Base-by-base conservation (phyloP, 2,329 filamentous ascomycete species). In the Phialemonium atrogriseum region DNA sequence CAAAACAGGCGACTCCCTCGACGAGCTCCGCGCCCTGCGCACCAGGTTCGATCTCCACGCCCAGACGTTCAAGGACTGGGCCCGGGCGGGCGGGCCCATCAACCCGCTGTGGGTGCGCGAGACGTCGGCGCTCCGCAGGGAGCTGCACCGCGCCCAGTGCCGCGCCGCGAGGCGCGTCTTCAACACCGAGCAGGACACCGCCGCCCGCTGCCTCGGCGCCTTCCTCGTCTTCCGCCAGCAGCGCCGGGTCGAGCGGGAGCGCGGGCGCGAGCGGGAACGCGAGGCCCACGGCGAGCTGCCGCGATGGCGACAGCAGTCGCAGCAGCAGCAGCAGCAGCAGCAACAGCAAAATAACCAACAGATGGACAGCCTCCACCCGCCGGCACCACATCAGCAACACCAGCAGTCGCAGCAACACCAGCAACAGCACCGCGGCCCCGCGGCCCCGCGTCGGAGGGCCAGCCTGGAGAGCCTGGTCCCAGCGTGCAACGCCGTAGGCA, bases 111-210 rank as follows among this genome's bases (percentile, higher is more conserved):
- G 70, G 71, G 59, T 67, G 15, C 60, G 58, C 43, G 68, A 75
- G 35, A 75, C 71, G 18, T 54, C 58, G 22, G 40, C 47, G 16
- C 58, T 77, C 16, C 59, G 66, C 31, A 56, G 55, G 24, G 62
- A 71, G 30, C 59, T 77, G 20, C 72, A 76, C 52, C 64, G 69
- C 26, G 63, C 70, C 7, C 72, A 77, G 49, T 73, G 71, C 49
- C 68, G 68, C 28, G 70, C 70, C 8, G 70, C 70, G 17, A 55
- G 65, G 32, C 68, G 72, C 39, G 71, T 77, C 40, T 73, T 70
- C 48, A 58, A 60, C 11, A 61, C 65, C 4, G 64, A 66, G 30
- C 67, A 66, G 42, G 64, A 68, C 39, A 48, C 52, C 13, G 56
- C 58, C 10, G 54, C 56, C 4, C 61, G 70, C 3, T 77, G 73